These are phyloP conservation scores for Hypoxylon sp. DNA, from an alignment of 2,329 filamentous ascomycete species.

Conservation along the genomic window DNA sequence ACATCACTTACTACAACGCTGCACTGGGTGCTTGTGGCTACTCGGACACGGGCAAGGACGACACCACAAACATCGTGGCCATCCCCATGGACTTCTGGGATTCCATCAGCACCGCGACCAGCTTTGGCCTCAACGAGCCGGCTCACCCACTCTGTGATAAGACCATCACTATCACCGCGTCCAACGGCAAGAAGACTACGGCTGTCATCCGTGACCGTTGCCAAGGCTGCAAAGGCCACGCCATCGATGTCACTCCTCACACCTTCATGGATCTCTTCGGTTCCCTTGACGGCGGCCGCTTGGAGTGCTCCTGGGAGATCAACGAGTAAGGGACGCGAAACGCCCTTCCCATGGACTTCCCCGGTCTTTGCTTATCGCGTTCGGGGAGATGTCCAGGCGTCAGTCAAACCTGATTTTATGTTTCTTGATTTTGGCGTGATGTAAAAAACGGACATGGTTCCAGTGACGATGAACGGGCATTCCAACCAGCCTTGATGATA, in stretches of 20 bases:
- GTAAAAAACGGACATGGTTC: constrained; percentile 19
- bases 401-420: constrained; percentile 28
- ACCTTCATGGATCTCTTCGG: constrained; percentile 67
- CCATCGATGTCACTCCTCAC: constrained; percentile 72
- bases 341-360: constrained; percentile 7
- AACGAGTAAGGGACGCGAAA: constrained; percentile 43
- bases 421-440: constrained; percentile 25
- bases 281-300: constrained; percentile 55
- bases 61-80: constrained; percentile 73
- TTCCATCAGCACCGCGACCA: constrained; percentile 71
- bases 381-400: constrained; percentile 5
- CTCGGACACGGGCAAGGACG: constrained; percentile 69
- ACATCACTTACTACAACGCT: constrained; percentile 80
- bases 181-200: constrained; percentile 67
- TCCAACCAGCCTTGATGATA: constrained; percentile 35
- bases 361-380: constrained; percentile 1
- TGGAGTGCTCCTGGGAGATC: constrained; percentile 51
- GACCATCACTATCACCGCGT: constrained; percentile 70
- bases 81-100: constrained; percentile 67
- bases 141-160: constrained; percentile 77
- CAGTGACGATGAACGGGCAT: constrained; percentile 33
- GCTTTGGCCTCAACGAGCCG: constrained; percentile 57
- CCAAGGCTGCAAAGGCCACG: constrained; percentile 69
- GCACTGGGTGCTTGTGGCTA: constrained; percentile 77
- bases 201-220: constrained; percentile 81